Conservation (phyloP, 345 rosid genomes). For the Eucalyptus polybractea region DNA sequence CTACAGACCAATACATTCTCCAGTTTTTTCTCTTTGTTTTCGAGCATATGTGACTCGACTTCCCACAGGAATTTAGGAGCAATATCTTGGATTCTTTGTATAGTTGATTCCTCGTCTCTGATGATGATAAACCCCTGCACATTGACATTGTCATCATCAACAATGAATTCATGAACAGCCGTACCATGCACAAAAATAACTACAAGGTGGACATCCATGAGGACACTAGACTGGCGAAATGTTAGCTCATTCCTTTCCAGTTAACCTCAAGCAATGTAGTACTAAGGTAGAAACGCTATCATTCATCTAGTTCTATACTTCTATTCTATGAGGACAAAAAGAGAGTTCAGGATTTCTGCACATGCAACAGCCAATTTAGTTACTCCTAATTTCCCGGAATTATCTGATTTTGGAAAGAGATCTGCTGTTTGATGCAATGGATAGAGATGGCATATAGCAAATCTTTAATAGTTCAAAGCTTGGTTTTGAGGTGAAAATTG, state of each 20-base stretch:
- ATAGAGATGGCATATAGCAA: neutral
- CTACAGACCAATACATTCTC: constrained; percentile 67
- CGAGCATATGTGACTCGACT: constrained; percentile 36
- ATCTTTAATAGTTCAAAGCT: neutral
- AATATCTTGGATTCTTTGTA: constrained; percentile 41
- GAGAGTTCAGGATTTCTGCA: neutral
- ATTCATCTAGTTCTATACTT: neutral
- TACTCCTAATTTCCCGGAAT: neutral
- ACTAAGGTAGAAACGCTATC: neutral
- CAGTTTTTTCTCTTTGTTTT: constrained; percentile 41
- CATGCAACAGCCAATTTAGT: neutral
- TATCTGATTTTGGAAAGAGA: neutral
- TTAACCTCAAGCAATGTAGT: neutral
- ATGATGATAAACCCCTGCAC: constrained; percentile 74
- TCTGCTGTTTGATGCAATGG: neutral
- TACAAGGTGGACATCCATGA: neutral
- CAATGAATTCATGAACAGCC: neutral
- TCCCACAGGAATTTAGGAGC: constrained; percentile 84
- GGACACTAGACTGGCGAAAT: neutral
- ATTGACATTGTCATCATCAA: neutral
- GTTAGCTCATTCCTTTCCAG: neutral
- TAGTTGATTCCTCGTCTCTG: constrained; percentile 56
- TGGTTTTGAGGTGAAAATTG: neutral
- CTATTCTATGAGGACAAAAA: neutral
- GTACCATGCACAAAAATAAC: neutral